Conservation (phyloP, 2,329 filamentous ascomycete species). For the Hypoxylon sp. region DNA sequence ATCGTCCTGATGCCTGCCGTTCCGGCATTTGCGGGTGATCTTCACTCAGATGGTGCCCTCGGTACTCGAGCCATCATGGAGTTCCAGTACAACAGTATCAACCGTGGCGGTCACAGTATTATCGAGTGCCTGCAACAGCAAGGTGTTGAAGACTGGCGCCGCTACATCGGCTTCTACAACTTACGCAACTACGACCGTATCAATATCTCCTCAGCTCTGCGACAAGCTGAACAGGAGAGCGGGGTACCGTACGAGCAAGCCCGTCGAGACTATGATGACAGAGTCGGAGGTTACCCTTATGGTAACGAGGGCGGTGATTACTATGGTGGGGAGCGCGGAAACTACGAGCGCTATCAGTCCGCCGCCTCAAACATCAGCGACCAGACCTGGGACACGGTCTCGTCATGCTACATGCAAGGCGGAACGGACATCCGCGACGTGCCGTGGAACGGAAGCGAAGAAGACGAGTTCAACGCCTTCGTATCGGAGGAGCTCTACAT, state of each 20-base stretch:
- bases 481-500: constrained; percentile 74
- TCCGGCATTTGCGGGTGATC: constrained; percentile 82
- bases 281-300: constrained; percentile 56
- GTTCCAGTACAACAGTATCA: constrained; percentile 84
- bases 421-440: constrained; percentile 72
- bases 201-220: constrained; percentile 72
- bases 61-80: constrained; percentile 89
- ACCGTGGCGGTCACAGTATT: constrained; percentile 78
- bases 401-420: constrained; percentile 82
- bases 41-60: constrained; percentile 75
- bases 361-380: constrained; percentile 65
- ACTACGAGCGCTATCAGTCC: constrained; percentile 76
- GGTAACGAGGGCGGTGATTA: constrained; percentile 30
- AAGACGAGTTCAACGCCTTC: constrained; percentile 66
- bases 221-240: constrained; percentile 65
- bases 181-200: constrained; percentile 85
- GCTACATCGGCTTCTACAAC: constrained; percentile 87
- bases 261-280: constrained; percentile 68
- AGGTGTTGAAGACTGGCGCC: constrained; percentile 71
- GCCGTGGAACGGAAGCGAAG: constrained; percentile 63
- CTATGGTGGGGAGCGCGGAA: constrained; percentile 36
- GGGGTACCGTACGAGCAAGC: constrained; percentile 75
- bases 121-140: constrained; percentile 72
- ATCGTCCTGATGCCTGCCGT: constrained; percentile 82
- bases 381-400: constrained; percentile 76